Evolutionary conservation across 805 yeast species (phyloP).

Genomic region (Metschnikowia vanudenii): DNA sequence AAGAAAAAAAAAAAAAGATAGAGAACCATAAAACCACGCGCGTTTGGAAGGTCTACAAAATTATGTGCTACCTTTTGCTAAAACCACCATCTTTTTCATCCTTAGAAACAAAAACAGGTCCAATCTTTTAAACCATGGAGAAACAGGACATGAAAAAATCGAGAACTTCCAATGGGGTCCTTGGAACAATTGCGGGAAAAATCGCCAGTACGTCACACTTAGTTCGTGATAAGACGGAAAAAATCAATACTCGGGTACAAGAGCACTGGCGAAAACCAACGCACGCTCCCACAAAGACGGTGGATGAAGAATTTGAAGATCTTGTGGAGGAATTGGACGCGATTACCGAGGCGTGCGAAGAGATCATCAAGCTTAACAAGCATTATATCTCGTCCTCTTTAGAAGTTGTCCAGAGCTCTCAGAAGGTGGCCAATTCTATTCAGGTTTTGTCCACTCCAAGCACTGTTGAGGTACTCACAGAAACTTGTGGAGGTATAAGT

Average conservation of each 20-base stretch:
- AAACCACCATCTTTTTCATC: too few relatives aligned
- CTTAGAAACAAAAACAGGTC: neutral
- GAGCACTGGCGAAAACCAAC: constrained; percentile 10
- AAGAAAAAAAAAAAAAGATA: neutral
- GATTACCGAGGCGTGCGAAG: constrained; percentile 11
- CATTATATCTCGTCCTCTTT: constrained; percentile 9
- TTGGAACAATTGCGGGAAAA: constrained; percentile 8
- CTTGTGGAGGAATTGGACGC: constrained; percentile 23
- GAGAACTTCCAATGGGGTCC: neutral
- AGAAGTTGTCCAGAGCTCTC: constrained; percentile 20
- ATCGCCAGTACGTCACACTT: constrained; percentile 8
- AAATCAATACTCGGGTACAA: constrained; percentile 10
- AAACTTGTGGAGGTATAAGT: neutral
- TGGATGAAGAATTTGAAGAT: constrained; percentile 40
- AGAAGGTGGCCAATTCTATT: constrained; percentile 25
- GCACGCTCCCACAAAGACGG: constrained; percentile 19
- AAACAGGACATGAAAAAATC: neutral
- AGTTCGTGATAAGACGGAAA: constrained; percentile 7
- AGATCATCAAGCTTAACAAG: constrained; percentile 11
- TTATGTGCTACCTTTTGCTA: neutral
- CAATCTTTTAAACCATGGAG: neutral
- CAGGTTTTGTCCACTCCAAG: constrained; percentile 15
- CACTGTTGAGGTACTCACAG: neutral
- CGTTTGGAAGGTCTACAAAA: neutral
- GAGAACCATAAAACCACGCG: neutral